phyloP scores from a whole-genome alignment of 352 stramenopile species.

The Salisapilia sapeloensis region DNA sequence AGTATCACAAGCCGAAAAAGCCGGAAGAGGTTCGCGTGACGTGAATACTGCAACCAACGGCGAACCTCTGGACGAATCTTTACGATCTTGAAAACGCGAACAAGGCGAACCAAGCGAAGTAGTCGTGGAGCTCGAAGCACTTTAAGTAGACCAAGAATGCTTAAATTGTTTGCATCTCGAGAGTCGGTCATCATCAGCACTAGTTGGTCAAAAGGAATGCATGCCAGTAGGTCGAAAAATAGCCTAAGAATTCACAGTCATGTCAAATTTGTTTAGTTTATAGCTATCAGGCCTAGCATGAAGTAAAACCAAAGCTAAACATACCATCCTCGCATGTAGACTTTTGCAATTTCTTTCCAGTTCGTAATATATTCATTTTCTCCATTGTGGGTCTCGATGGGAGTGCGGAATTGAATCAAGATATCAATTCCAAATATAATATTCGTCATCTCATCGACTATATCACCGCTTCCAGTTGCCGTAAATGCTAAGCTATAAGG shows the following conservation, averaged over 20 bases:
- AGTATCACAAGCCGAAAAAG: conserved; percentile 42
- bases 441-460: conserved; percentile 42
- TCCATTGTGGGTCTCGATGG: conserved; percentile 16
- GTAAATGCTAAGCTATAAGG: conserved; percentile 49
- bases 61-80: conserved; percentile 53
- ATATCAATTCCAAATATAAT: conserved; percentile 55
- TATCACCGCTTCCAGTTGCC: conserved; percentile 19
- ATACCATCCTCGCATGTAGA: conserved; percentile 47
- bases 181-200: conserved; percentile 30
- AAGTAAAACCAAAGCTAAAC: neutral
- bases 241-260: conserved; percentile 16
- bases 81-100: conserved; percentile 54
- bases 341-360: conserved; percentile 24
- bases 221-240: conserved; percentile 63
- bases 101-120: conserved; percentile 42
- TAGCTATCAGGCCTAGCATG: no score
- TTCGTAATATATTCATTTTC: conserved; percentile 46
- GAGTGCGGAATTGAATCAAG: conserved; percentile 59
- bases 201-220: conserved; percentile 51
- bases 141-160: conserved; percentile 49
- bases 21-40: conserved; percentile 54
- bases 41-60: conserved; percentile 69
- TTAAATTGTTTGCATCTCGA: conserved; percentile 18
- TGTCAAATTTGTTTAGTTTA: no score
- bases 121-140: conserved; percentile 43